These are phyloP conservation scores for Isatis lusitanica DNA, from an alignment of 441 rosid genomes.

Conservation along the genomic window DNA sequence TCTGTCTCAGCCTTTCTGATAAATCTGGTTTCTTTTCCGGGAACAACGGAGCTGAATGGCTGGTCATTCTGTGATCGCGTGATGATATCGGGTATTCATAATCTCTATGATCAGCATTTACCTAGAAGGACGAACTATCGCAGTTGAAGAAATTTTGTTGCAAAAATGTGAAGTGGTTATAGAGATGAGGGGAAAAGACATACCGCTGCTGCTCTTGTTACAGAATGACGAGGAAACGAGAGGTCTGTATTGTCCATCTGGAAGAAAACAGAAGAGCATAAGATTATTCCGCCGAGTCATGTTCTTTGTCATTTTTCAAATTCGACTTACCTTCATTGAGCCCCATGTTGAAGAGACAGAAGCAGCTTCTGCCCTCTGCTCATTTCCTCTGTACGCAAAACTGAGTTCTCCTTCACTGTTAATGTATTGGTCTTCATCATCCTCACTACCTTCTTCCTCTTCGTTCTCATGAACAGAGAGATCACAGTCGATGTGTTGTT, in stretches of 20 bases:
- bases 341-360: constrained; percentile 51
- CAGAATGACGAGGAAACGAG: constrained; percentile 51
- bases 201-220: constrained; percentile 56
- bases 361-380: constrained; percentile 43
- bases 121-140: constrained; percentile 26
- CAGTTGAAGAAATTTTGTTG: background rate
- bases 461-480: constrained; percentile 69
- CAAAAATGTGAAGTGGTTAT: background rate
- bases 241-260: constrained; percentile 68
- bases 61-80: constrained; percentile 54
- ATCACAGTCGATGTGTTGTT: constrained; percentile 87
- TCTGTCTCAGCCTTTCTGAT: constrained; percentile 58
- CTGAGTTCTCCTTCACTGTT: constrained; percentile 69
- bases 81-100: constrained; percentile 40
- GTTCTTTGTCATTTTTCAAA: background rate
- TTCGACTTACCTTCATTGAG: constrained; percentile 67
- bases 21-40: constrained; percentile 72
- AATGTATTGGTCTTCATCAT: constrained; percentile 47
- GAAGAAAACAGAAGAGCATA: constrained; percentile 13
- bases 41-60: constrained; percentile 89
- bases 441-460: constrained; percentile 68
- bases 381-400: constrained; percentile 72
- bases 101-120: constrained; percentile 50
- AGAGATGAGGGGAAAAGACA: constrained; percentile 7
- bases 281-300: background rate